Base-by-base conservation (phyloP, 2,329 filamentous ascomycete genomes). In the Bipolaris sorokiniana region DNA sequence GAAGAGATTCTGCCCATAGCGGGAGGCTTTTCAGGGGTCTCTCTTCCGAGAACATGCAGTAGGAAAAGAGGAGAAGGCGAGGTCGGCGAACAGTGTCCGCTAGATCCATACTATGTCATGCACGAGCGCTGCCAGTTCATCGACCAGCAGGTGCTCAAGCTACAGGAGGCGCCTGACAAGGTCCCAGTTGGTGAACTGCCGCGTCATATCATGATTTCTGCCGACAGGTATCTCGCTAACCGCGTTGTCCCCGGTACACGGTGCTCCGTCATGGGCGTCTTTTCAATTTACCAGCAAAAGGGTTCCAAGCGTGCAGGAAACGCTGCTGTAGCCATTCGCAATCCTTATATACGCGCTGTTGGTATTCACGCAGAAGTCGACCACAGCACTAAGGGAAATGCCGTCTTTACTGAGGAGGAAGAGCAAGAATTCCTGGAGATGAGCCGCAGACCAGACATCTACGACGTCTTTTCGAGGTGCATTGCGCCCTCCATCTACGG, bases 401-500 rank as follows among this genome's bases (percentile, higher is more conserved):
- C 90, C 0, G 84, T 90, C 15, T 98, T 97, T 77, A 90, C 90
- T 0, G 95, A 97, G 75, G 92, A 97, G 70, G 95, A 99, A 70
- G 95, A 99, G 78, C 94, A 98, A 75, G 94, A 99, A 67, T 99
- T 98, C 61, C 77, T 90, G 47, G 93, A 98, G 72, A 85, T 99
- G 81, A 97, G 93, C 73, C 84, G 95, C 63, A 84, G 92, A 49
- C 91, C 92, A 7, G 93, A 98, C 73, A 84, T 99, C n/a, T 99
- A 98, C 77, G 89, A 90, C 33, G 83, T 91, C 36, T 94, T 99
- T 79, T 87, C 93, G 1, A 88, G 90, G 68, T 98, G 93, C 76
- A 97, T 99, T 66, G 95, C 95, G 5, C 95, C 95, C 0, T 97
- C 95, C 0, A 99, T 99, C 70, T 99, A 97, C 74, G 95, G 95